These are phyloP conservation scores for Bipolaris zeicola DNA, from an alignment of 2,329 filamentous ascomycete species.

Conservation along the genomic window DNA sequence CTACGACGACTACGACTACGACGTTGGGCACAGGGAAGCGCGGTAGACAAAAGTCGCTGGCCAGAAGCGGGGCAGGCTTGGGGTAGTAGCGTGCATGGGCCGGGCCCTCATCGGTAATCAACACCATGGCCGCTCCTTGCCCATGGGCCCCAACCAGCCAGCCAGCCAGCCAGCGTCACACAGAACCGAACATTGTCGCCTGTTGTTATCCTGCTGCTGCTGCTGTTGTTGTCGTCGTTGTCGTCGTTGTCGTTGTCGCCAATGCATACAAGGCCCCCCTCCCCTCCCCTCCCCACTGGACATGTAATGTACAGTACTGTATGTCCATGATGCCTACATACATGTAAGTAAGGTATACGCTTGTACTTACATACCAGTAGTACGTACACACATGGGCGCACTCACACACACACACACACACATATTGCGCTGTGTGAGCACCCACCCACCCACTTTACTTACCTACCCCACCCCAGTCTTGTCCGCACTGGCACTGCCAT, in stretches of 20 bases:
- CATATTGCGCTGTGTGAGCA: constrained; percentile 11
- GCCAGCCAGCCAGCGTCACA: constrained; percentile 9
- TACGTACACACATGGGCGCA: constrained; percentile 9
- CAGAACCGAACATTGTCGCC: constrained; percentile 14
- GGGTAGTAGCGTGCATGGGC: constrained; percentile 17
- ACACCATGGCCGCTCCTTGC: constrained; percentile 22
- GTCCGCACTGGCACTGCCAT: constrained; percentile 23
- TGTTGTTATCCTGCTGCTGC: no score
- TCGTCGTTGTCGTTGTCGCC: no score
- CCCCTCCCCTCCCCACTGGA: no score
- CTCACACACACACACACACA: constrained; percentile 2
- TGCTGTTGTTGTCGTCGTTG: no score
- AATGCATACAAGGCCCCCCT: no score
- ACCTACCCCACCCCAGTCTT: constrained; percentile 18
- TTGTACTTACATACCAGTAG: no score
- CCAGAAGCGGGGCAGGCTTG: constrained; percentile 11
- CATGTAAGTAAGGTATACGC: no score
- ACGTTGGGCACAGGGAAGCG: not conserved
- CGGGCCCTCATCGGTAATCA: constrained; percentile 25
- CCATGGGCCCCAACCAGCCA: constrained; percentile 8
- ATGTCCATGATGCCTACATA: no score
- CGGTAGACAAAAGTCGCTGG: not conserved
- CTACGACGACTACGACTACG: no score
- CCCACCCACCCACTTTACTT: not conserved
- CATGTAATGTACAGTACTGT: no score